Percentiles rank a stretch among this genome's conserved stretches.
phyloP scores from a whole-genome alignment of 2,329 filamentous ascomycete species.

The Zymoseptoria passerinii region DNA sequence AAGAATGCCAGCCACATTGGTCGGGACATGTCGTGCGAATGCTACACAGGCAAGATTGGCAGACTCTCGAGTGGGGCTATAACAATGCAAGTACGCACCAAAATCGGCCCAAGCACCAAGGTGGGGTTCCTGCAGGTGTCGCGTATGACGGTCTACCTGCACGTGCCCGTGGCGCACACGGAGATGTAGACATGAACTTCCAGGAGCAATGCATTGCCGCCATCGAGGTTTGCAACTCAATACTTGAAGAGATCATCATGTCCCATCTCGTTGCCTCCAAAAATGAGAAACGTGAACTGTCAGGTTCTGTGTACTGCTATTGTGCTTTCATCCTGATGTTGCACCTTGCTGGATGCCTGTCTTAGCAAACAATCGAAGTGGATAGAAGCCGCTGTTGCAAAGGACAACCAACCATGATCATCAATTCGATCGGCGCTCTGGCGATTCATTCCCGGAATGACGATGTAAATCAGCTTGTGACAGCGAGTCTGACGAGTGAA shows the following conservation, averaged over 20 bases:
- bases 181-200: not conserved
- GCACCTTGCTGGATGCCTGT: not conserved
- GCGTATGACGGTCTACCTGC: not conserved
- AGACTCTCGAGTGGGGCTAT: not conserved
- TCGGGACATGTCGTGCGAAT: too few relatives aligned
- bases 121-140: not conserved
- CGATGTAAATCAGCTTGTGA: not conserved
- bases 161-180: conserved; percentile 1
- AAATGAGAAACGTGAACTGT: not conserved
- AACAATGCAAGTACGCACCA: not conserved
- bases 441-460: not conserved
- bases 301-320: not conserved
- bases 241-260: not conserved
- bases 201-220: not conserved
- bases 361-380: not conserved
- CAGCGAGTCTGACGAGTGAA: not conserved
- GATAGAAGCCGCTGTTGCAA: not conserved
- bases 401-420: not conserved
- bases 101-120: conserved; percentile 1
- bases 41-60: not conserved
- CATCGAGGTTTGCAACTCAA: not conserved
- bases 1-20: too few relatives aligned
- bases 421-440: not conserved
- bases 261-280: not conserved
- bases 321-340: not conserved